phyloP scores from a whole-genome alignment of 306 rosid genomes.

The Cucurbita argyrosperma region DNA sequence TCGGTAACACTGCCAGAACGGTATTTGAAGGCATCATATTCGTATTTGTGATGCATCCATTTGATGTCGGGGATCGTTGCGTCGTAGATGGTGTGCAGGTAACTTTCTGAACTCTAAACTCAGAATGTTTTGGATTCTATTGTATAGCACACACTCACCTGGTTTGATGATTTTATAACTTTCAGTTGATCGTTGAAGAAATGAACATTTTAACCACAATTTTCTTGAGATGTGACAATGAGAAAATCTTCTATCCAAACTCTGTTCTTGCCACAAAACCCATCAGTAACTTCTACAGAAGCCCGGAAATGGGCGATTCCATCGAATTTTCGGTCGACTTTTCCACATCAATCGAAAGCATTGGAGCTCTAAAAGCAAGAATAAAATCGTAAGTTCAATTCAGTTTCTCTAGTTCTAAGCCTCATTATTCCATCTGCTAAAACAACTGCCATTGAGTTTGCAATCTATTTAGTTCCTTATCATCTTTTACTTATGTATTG shows the following conservation, averaged over 20 bases:
- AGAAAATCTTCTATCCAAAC: constrained; percentile 77
- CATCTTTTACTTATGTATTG: neutral
- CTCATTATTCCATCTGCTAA: neutral
- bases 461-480: neutral
- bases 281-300: constrained; percentile 73
- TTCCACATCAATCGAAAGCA: constrained; percentile 57
- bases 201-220: constrained; percentile 73
- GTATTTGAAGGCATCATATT: constrained; percentile 80
- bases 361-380: constrained; percentile 44
- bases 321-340: constrained; percentile 54
- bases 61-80: constrained; percentile 81
- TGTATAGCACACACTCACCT: neutral
- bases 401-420: neutral
- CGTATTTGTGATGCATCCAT: constrained; percentile 81
- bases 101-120: constrained; percentile 7
- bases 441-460: neutral
- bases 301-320: constrained; percentile 71
- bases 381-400: constrained; percentile 38
- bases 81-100: constrained; percentile 88
- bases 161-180: neutral
- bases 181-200: constrained; percentile 80
- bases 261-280: constrained; percentile 65
- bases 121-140: neutral
- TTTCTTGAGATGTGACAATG: constrained; percentile 67
- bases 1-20: constrained; percentile 62